Evolutionary conservation across 192 early-diverging fungal species (phyloP).

Genomic region (Thamnidium elegans): DNA sequence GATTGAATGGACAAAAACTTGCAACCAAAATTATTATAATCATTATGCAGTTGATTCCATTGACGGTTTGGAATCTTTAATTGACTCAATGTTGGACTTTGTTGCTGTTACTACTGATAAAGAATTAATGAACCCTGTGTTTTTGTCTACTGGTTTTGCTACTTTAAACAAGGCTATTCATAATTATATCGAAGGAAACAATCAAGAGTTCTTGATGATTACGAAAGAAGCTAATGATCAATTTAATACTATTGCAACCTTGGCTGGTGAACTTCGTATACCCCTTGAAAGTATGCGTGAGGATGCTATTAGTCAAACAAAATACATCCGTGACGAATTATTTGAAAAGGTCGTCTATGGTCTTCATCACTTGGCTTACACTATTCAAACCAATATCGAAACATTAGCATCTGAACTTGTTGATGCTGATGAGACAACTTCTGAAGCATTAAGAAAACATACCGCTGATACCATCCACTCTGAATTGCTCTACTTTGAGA

Average conservation of each 20-base stretch:
- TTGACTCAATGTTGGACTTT: neutral
- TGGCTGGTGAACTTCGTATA: conserved; percentile 3
- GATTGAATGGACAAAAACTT: neutral
- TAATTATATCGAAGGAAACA: no score
- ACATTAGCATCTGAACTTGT: no score
- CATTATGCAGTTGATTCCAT: neutral
- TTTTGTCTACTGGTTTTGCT: neutral
- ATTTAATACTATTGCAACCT: neutral
- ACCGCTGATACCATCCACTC: neutral
- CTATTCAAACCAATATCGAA: no score
- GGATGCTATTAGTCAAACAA: no score
- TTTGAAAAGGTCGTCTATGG: no score
- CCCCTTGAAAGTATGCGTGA: conserved; percentile 10
- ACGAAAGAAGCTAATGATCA: neutral
- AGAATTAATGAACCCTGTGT: neutral
- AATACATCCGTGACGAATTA: no score
- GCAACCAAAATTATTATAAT: no score
- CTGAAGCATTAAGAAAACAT: conserved; percentile 3
- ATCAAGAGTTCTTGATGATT: neutral
- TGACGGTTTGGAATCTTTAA: neutral
- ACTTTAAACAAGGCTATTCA: no score
- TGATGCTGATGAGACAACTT: neutral
- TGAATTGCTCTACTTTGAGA: neutral
- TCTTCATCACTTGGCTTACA: no score
- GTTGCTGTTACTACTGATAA: neutral